Base-by-base conservation (phyloP, 2,329 filamentous ascomycete genomes). In the Aspergillus sp. region DNA sequence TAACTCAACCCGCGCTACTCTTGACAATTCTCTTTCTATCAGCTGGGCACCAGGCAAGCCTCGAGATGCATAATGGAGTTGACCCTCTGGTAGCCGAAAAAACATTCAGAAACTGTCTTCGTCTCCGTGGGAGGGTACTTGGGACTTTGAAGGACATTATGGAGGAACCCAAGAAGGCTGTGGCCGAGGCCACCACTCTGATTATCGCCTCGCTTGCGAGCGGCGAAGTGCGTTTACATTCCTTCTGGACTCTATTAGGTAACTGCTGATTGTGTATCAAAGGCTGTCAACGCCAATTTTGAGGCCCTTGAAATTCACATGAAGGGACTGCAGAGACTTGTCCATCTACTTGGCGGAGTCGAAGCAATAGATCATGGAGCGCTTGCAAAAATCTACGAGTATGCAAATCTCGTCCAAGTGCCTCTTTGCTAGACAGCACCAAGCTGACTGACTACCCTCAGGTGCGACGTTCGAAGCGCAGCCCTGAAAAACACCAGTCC, bases 261-360 rank as follows among this genome's bases (percentile, higher is more conserved):
- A 31, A 41, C 51, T 23, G 54, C 54, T 56, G 22, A 56, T 11
- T 41, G 34, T 8, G 11, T 34, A 13, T 38, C n/a, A 22, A 28
- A 58, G 55, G 48, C 55, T 7, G 47, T 58, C 13, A 52, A 58
- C 46, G 55, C 55, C 19, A 45, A 58, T 48, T 25, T 57, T 46
- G 19, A n/a, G 45, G 45, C 54, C 25, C 15, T 43, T 22, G 30
- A 57, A 28, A 19, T 46, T 13, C 54, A 57, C 38, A 50, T 43
- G 46, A 34, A 50, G 25, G 54, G 54, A n/a, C 54, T 57, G 11
- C 25, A 57, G 23, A 41, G 30, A 19, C 54, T 57, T 34, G n/a
- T 57, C 25, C 34, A 41, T 41, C 34, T 13, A 17, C 34, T 41
- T 15, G 34, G 34, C 34, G 34, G 34, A 41, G 34, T 15, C 3